A percentile compares a stretch with the other conserved stretches of the same genome.
Conservation (phyloP, 2,329 filamentous ascomycete species). For the Ascosphaera pollenicola region DNA sequence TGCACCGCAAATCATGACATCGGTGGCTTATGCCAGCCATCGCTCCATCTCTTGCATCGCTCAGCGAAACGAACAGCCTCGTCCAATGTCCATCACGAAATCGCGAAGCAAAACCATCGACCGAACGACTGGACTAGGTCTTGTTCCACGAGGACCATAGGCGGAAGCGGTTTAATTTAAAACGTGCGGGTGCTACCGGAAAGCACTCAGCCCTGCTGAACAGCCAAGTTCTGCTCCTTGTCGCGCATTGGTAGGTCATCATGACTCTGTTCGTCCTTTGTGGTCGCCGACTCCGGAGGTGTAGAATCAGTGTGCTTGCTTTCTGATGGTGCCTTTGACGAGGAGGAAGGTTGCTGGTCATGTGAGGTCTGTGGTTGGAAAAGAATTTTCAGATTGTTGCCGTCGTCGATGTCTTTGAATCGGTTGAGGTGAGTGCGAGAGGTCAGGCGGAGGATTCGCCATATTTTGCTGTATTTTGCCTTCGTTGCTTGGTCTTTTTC, state of each 20-base stretch:
- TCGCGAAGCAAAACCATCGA: background rate
- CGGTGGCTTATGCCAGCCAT: background rate
- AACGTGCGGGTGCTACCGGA: background rate
- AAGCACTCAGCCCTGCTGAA: background rate
- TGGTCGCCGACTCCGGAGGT: background rate
- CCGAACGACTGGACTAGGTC: background rate
- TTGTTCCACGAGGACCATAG: background rate
- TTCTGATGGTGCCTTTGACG: slow-evolving; percentile 8
- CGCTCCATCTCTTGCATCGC: background rate
- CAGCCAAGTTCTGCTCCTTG: background rate
- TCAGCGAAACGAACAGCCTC: background rate
- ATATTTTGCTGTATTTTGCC: slow-evolving; percentile 68
- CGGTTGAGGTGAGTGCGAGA: slow-evolving; percentile 48
- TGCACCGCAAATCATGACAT: background rate
- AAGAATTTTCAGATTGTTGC: slow-evolving; percentile 40
- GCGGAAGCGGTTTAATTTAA: background rate
- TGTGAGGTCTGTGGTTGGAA: slow-evolving; percentile 11
- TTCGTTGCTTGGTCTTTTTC: slow-evolving; percentile 39
- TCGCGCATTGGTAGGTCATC: background rate
- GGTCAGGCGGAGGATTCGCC: slow-evolving; percentile 69
- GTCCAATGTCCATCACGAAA: background rate
- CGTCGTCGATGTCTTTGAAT: slow-evolving; percentile 76
- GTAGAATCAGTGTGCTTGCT: slow-evolving; percentile 4
- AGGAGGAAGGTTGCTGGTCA: slow-evolving; percentile 5
- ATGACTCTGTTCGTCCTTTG: background rate